These are phyloP conservation scores for Mesembryanthemum crystallinum DNA, from an alignment of 148 eudicot species.

Conservation along the genomic window DNA sequence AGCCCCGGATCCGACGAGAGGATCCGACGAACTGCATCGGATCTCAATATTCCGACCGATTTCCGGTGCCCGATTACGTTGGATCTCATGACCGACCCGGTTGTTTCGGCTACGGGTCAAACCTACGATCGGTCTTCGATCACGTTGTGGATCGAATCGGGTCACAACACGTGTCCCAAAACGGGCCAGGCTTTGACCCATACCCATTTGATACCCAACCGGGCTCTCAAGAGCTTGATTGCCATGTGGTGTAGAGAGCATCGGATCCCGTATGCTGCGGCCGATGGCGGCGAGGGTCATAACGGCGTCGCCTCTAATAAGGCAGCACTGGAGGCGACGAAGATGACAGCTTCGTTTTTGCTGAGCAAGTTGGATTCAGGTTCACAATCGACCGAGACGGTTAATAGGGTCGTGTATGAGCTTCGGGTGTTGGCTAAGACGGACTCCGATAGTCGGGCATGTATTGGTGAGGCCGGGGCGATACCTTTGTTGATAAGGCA, in stretches of 20 bases:
- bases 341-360: slow-evolving; percentile 76
- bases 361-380: slow-evolving; percentile 38
- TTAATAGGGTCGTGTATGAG: slow-evolving; percentile 66
- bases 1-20: slow-evolving; percentile 23
- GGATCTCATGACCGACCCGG: slow-evolving; percentile 83
- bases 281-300: slow-evolving; percentile 35
- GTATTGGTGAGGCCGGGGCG: slow-evolving; percentile 78
- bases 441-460: slow-evolving; percentile 66
- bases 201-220: slow-evolving; percentile 56
- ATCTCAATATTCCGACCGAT: slow-evolving; percentile 59
- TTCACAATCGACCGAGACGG: slow-evolving; percentile 29
- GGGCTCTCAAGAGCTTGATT: slow-evolving; percentile 66
- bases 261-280: slow-evolving; percentile 53
- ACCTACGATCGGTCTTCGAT: slow-evolving; percentile 82
- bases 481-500: slow-evolving; percentile 49
- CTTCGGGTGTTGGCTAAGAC: slow-evolving; percentile 76
- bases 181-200: slow-evolving; percentile 69
- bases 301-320: slow-evolving; percentile 38
- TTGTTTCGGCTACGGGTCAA: slow-evolving; percentile 85
- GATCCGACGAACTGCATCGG: slow-evolving; percentile 42
- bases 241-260: slow-evolving; percentile 86
- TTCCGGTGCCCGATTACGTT: slow-evolving; percentile 84
- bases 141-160: slow-evolving; percentile 69
- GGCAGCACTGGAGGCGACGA: slow-evolving; percentile 77
- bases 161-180: slow-evolving; percentile 83